phyloP scores from a whole-genome alignment of 192 early-diverging fungal species.

The Podila verticillata region DNA sequence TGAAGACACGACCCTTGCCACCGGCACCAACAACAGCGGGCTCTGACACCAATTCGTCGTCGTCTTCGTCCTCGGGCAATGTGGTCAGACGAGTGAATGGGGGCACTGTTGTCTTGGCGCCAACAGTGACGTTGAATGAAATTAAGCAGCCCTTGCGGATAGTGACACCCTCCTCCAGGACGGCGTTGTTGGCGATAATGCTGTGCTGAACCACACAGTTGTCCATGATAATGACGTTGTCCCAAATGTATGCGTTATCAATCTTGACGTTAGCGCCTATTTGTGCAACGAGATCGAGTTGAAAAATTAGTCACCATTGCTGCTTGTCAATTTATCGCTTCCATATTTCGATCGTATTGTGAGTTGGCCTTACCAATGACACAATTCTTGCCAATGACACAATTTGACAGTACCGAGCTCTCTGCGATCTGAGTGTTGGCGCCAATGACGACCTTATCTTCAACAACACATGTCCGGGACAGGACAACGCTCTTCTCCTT shows the following conservation, averaged over 20 bases:
- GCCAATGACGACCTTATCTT: constrained; percentile 88
- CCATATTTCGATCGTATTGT: no score
- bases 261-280: constrained; percentile 78
- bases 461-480: constrained; percentile 73
- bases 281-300: not conserved
- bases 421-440: constrained; percentile 78
- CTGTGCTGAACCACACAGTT: constrained; percentile 71
- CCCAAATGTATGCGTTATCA: constrained; percentile 89
- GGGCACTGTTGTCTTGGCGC: constrained; percentile 76
- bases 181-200: constrained; percentile 81
- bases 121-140: constrained; percentile 69
- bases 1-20: constrained; percentile 49
- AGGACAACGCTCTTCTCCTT: constrained; percentile 80
- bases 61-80: constrained; percentile 53
- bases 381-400: constrained; percentile 88
- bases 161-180: constrained; percentile 69
- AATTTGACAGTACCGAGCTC: constrained; percentile 73
- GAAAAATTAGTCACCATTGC: not conserved
- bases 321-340: no score
- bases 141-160: constrained; percentile 83
- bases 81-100: constrained; percentile 71
- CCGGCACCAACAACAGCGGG: constrained; percentile 59
- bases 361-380: constrained; percentile 58
- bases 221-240: constrained; percentile 73
- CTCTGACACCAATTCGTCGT: constrained; percentile 54